Percentiles rank a stretch among this genome's conserved stretches.
Conservation (phyloP, 1,284 basidiomycete species). For the Cystobasidium pallidum region DNA sequence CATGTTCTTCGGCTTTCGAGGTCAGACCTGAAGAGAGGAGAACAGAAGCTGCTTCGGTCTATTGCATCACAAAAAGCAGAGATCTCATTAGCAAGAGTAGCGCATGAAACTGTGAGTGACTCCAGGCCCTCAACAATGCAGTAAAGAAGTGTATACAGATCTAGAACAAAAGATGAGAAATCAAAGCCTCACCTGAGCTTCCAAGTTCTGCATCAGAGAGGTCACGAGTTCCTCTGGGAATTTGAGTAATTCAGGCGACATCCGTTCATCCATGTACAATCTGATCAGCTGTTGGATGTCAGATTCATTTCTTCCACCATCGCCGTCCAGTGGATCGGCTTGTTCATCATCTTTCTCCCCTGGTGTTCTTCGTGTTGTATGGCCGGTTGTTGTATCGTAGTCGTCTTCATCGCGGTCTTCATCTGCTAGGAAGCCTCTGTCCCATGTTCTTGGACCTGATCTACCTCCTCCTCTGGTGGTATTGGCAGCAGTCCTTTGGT, state of each 20-base stretch:
- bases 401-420: not conserved
- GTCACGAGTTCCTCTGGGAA: conserved; percentile 75
- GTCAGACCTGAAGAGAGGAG: conserved; percentile 75
- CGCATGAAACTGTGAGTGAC: too few relatives aligned
- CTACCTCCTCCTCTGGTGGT: too few relatives aligned
- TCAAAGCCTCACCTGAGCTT: conserved; percentile 72
- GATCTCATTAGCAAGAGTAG: too few relatives aligned
- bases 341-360: not conserved
- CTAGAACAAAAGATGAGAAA: not conserved
- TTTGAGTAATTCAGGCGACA: conserved; percentile 75
- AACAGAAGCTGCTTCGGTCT: conserved; percentile 58
- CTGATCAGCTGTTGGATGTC: conserved; percentile 37
- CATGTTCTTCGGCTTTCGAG: conserved; percentile 80
- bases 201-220: conserved; percentile 74
- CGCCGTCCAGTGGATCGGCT: not conserved
- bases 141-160: too few relatives aligned
- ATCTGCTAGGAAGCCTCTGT: conserved; percentile 20
- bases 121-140: too few relatives aligned
- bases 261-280: conserved; percentile 79
- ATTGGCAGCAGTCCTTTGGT: not conserved
- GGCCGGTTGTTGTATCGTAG: not conserved
- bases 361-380: too few relatives aligned
- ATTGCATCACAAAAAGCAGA: too few relatives aligned
- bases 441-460: not conserved
- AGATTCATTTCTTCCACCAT: conserved; percentile 23